Percentiles rank a stretch among this genome's conserved stretches.
These are phyloP conservation scores for Diaporthe vexans DNA, from an alignment of 2,329 filamentous ascomycete species.

Conservation along the genomic window DNA sequence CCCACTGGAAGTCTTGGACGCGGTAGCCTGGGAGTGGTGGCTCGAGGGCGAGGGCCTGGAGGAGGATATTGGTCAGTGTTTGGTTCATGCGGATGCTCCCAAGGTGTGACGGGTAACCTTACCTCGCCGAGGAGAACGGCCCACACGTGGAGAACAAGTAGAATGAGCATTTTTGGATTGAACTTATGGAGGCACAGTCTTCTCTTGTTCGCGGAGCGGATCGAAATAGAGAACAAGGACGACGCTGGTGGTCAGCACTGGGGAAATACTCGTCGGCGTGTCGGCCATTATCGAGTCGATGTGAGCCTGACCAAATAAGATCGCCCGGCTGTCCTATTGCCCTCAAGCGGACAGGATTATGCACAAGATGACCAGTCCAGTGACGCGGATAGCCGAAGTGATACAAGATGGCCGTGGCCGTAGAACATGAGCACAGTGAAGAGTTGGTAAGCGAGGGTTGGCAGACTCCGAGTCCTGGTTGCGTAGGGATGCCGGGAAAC, in stretches of 20 bases:
- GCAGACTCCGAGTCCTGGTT: neutral
- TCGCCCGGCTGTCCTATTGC: too few relatives aligned
- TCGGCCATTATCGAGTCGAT: neutral
- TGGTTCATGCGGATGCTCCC: too few relatives aligned
- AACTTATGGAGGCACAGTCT: too few relatives aligned
- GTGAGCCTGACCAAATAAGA: neutral
- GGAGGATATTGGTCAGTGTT: rapidly evolving
- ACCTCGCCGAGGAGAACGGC: neutral
- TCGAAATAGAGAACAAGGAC: too few relatives aligned
- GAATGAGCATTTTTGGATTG: neutral
- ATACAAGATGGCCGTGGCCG: neutral
- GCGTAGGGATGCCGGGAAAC: too few relatives aligned
- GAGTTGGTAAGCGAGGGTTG: neutral
- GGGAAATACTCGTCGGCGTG: too few relatives aligned
- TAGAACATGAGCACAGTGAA: neutral
- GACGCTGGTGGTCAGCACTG: too few relatives aligned
- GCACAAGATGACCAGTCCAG: neutral
- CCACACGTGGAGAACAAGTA: neutral
- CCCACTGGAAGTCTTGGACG: constrained; percentile 8
- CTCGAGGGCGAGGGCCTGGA: neutral
- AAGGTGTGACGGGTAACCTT: neutral
- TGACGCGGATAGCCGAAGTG: neutral
- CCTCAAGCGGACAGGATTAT: too few relatives aligned
- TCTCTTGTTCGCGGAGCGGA: too few relatives aligned
- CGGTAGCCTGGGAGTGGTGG: neutral